These are phyloP conservation scores for Vigna reflexopilosa DNA, from an alignment of 306 rosid species.

Conservation along the genomic window DNA sequence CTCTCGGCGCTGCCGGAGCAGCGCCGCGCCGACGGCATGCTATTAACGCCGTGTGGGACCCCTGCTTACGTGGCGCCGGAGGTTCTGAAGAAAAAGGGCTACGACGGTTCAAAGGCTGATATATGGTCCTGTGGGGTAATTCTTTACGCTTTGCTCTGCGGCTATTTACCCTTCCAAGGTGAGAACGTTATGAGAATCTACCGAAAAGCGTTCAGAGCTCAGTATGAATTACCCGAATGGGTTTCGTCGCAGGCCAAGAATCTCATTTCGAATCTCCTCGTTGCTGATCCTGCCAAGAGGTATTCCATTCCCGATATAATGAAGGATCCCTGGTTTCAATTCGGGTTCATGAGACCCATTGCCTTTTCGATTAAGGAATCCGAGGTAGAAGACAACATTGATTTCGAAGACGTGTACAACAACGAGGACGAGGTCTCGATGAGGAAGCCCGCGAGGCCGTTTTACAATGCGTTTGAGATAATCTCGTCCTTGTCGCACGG, in stretches of 20 bases:
- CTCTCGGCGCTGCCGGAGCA: constrained; percentile 81
- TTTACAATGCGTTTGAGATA: constrained; percentile 82
- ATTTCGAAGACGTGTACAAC: constrained; percentile 3
- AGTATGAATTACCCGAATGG: constrained; percentile 72
- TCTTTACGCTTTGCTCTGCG: constrained; percentile 69
- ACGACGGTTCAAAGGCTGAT: constrained; percentile 82
- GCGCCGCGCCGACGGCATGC: constrained; percentile 72
- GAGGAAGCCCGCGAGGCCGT: constrained; percentile 61
- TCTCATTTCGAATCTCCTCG: constrained; percentile 63
- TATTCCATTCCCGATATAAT: constrained; percentile 61
- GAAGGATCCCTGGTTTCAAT: constrained; percentile 68
- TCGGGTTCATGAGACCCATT: constrained; percentile 58
- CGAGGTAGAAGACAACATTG: neutral
- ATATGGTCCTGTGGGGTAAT: constrained; percentile 88
- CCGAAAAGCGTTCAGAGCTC: constrained; percentile 66
- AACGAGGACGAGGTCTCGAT: constrained; percentile 6
- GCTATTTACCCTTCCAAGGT: constrained; percentile 73
- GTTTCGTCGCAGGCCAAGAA: constrained; percentile 58
- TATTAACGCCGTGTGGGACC: constrained; percentile 81
- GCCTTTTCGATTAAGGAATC: constrained; percentile 52
- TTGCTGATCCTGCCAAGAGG: constrained; percentile 68
- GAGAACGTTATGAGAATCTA: constrained; percentile 71
- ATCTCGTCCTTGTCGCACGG: constrained; percentile 78
- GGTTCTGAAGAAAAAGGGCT: constrained; percentile 74
- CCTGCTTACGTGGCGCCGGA: constrained; percentile 94